These are phyloP conservation scores for Euphorbia corollata DNA, from an alignment of 441 rosid genomes.

Conservation along the genomic window DNA sequence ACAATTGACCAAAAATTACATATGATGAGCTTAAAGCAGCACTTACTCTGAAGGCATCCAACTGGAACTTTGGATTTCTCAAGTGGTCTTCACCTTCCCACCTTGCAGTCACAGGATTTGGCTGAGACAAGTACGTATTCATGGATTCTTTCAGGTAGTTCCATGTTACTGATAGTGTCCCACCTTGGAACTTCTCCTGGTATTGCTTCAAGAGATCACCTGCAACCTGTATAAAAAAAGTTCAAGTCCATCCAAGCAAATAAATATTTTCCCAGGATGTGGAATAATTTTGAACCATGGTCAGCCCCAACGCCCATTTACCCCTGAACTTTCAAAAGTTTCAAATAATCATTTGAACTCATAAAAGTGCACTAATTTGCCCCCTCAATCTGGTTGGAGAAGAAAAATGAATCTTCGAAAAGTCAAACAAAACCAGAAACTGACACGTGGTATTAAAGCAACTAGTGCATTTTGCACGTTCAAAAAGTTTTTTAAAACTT, in stretches of 20 bases:
- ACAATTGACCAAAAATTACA: not conserved
- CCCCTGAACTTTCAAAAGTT: too few species aligned
- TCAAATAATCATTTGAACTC: too few species aligned
- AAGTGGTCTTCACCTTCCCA: constrained; percentile 94
- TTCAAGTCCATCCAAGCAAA: constrained; percentile 10
- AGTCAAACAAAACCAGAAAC: too few species aligned
- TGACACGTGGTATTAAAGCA: too few species aligned
- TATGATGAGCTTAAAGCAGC: constrained; percentile 9
- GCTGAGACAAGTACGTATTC: constrained; percentile 82
- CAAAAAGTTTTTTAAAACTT: too few species aligned
- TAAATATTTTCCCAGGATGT: not conserved
- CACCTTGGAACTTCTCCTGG: constrained; percentile 88
- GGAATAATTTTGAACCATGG: constrained; percentile 10
- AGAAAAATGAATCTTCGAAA: too few species aligned
- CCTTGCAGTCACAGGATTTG: constrained; percentile 87
- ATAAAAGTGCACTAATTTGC: too few species aligned
- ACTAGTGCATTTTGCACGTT: too few species aligned
- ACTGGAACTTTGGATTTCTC: constrained; percentile 84
- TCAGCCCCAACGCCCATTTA: too few species aligned
- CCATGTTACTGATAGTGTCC: constrained; percentile 88
- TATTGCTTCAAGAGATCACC: constrained; percentile 84
- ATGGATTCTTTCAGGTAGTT: constrained; percentile 90
- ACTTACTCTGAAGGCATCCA: constrained; percentile 95
- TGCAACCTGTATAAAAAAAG: constrained; percentile 55
- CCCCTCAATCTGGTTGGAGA: too few species aligned